Conservation (phyloP, 176 grass and related monocot species). For the Phyllostachys edulis region DNA sequence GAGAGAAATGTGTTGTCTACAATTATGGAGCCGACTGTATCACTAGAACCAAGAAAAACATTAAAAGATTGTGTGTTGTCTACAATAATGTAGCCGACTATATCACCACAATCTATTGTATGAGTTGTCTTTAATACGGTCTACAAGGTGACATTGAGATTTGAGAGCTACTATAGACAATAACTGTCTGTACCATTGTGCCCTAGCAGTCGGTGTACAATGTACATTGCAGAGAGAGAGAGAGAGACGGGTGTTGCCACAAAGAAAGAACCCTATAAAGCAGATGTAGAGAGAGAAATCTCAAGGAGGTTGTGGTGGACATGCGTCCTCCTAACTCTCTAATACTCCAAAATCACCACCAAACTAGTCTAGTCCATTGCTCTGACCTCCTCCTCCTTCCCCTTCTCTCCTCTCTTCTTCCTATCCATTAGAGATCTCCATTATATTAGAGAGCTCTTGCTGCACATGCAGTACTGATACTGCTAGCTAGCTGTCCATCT, state of each 20-base stretch:
- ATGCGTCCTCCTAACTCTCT: conserved; percentile 47
- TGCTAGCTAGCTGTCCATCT: not conserved
- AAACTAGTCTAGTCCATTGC: conserved; percentile 39
- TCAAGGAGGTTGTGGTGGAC: conserved; percentile 64
- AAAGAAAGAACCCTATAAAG: conserved; percentile 42
- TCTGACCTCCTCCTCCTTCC: not conserved
- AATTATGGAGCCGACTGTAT: too few species aligned
- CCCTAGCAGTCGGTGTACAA: conserved; percentile 34
- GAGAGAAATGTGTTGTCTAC: too few species aligned
- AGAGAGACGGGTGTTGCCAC: conserved; percentile 3
- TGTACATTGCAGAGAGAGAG: conserved; percentile 27
- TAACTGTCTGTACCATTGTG: too few species aligned
- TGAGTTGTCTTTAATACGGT: too few species aligned
- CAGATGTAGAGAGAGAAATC: conserved; percentile 58
- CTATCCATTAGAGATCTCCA: conserved; percentile 36
- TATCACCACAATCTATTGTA: too few species aligned
- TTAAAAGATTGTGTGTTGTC: too few species aligned
- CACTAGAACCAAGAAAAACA: too few species aligned
- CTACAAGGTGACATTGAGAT: too few species aligned
- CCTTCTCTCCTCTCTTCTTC: conserved; percentile 6
- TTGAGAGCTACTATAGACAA: too few species aligned
- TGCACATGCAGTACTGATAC: conserved; percentile 30
- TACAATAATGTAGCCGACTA: too few species aligned
- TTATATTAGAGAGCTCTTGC: conserved; percentile 25
- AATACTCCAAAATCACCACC: conserved; percentile 49